Evolutionary conservation across 352 stramenopile genomes (phyloP), one percentile per base, ranked within the genome.

Genomic region (Phytopythium oedochilum): DNA sequence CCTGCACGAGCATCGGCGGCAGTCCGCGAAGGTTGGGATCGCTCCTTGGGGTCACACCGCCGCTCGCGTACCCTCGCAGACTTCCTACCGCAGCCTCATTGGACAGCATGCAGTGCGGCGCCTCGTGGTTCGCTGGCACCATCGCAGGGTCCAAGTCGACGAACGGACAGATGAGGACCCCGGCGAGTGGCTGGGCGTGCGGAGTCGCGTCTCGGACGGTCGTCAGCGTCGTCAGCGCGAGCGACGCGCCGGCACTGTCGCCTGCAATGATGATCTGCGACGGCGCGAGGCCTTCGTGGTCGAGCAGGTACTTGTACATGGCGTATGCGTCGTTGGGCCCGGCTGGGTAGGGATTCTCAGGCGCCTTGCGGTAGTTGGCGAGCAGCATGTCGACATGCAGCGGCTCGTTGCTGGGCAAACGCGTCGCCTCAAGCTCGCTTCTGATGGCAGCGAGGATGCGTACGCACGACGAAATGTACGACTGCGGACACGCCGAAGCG

Each of bases 1-100:
- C 53, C 42, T 80, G 74, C 26, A 84, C 12, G 31, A 79, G 63
- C 26, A 74, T 56, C 1, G 74, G 69, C 5, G 74, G 62, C 0
- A 80, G 62, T 0, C 47, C 61, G 2, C 25, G 47, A 8, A 85
- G 59, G 32, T 82, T 56, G 40, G 60, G 62, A 26, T 67, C 56
- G 45, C 45, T 5, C 3, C 60, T 40, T 5, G 47, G 22, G 0
- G n/a, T 43, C 25, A 23, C 23, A 15, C 53, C 55, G 22, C 29
- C 40, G 12, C 34, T 23, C n/a, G 55, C 38, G 55, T 66, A 66
- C 26, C 15, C 35, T 10, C 20, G 31, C 1, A 53, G 32, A 15
- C 20, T 53, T 0, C 26, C 47, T 18, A 40, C 31, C 18, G 20
- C 32, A 22, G 55, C 55, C 3, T 29, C 14, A 4, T 58, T 14